Conservation (phyloP, 2,329 filamentous ascomycete genomes). For the Colletotrichum gloeosporioides region DNA sequence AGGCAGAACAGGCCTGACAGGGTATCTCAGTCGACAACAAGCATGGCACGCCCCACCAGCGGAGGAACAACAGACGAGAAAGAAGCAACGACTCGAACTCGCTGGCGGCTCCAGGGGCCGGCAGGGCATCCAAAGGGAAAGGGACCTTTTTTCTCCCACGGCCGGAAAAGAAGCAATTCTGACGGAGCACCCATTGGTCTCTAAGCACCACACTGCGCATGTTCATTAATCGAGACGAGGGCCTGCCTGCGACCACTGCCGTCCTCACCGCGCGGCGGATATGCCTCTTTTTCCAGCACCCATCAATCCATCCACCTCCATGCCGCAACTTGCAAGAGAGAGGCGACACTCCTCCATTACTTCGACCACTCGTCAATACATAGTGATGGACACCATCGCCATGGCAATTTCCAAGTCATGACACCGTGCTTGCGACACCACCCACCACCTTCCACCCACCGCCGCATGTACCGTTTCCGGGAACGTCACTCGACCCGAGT, state of each 20-base stretch:
- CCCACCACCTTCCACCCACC: too few species aligned
- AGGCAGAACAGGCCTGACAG: background rate
- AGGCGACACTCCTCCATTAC: too few species aligned
- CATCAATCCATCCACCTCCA: background rate
- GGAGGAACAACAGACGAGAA: conserved; percentile 6
- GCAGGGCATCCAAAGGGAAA: background rate
- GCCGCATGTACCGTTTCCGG: too few species aligned
- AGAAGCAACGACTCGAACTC: conserved; percentile 14
- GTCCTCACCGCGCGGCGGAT: background rate
- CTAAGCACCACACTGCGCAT: background rate
- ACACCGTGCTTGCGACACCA: too few species aligned
- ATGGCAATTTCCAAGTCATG: too few species aligned
- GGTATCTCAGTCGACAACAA: background rate
- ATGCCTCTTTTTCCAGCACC: background rate
- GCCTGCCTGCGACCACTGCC: background rate
- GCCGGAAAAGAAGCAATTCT: conserved; percentile 5
- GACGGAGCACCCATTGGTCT: background rate
- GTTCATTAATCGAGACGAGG: background rate
- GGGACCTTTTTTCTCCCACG: background rate
- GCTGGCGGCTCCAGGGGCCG: background rate
- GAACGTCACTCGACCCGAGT: background rate
- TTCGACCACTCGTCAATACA: too few species aligned
- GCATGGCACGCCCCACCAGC: conserved; percentile 10
- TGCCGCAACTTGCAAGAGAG: too few species aligned
- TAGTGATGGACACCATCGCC: too few species aligned